Evolutionary conservation across 805 yeast genomes (phyloP).

Genomic region (Lipomyces orientalis): DNA sequence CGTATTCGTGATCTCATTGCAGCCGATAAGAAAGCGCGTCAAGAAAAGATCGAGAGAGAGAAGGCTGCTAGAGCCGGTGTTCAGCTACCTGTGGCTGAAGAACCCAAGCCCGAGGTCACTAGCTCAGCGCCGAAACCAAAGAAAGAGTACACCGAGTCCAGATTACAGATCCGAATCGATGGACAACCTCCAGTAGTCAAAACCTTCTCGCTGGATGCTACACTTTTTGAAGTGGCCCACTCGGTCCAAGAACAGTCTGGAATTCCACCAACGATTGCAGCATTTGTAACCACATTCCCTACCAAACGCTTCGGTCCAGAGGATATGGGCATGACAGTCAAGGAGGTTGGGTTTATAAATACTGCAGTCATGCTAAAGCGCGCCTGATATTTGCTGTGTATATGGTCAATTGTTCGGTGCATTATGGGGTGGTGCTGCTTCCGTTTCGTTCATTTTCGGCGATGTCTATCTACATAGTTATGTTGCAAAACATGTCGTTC

Average conservation of each 20-base stretch:
- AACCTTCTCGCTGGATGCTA: slow-evolving; percentile 40
- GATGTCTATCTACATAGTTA: background rate
- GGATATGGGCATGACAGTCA: slow-evolving; percentile 41
- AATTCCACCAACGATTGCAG: slow-evolving; percentile 34
- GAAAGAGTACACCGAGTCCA: slow-evolving; percentile 39
- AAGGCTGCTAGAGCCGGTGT: slow-evolving; percentile 27
- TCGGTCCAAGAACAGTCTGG: slow-evolving; percentile 39
- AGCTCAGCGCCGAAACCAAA: slow-evolving; percentile 30
- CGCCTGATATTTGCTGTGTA: slow-evolving; percentile 8
- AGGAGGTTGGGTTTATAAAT: slow-evolving; percentile 45
- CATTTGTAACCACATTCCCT: slow-evolving; percentile 45
- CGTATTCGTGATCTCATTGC: slow-evolving; percentile 45
- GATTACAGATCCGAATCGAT: slow-evolving; percentile 38
- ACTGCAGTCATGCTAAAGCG: slow-evolving; percentile 41
- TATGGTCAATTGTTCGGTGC: background rate
- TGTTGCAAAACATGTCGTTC: no score
- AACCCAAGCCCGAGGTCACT: slow-evolving; percentile 28
- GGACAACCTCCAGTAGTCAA: slow-evolving; percentile 40
- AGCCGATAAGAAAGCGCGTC: slow-evolving; percentile 46
- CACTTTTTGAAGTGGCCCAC: slow-evolving; percentile 43
- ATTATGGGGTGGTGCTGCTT: background rate
- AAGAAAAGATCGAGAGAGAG: slow-evolving; percentile 33
- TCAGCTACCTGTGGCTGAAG: slow-evolving; percentile 17
- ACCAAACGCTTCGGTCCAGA: slow-evolving; percentile 36
- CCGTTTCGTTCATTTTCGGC: background rate